These are phyloP conservation scores for Clarireedia hainanense DNA, from an alignment of 2,329 filamentous ascomycete genomes.

Conservation along the genomic window DNA sequence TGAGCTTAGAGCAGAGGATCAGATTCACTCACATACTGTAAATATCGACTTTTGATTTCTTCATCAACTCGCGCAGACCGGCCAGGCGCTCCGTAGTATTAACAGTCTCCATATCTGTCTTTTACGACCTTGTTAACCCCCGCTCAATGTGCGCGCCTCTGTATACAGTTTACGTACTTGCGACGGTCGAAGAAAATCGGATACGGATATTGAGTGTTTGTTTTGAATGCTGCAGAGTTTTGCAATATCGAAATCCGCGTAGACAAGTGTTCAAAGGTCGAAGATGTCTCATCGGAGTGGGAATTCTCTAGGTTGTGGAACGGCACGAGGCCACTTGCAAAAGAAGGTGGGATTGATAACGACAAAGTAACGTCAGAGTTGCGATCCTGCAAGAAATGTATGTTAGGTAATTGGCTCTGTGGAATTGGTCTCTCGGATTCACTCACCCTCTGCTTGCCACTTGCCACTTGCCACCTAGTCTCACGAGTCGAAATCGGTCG, in stretches of 20 bases:
- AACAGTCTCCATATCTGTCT: constrained; percentile 61
- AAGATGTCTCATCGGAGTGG: constrained; percentile 21
- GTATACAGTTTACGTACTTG: constrained; percentile 8
- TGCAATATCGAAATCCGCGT: constrained; percentile 8
- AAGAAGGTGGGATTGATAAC: constrained; percentile 8
- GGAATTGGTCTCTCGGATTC: too few relatives aligned
- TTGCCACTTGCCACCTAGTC: too few relatives aligned
- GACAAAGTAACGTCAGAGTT: background rate
- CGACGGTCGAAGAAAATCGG: constrained; percentile 17
- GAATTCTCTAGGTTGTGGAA: constrained; percentile 6
- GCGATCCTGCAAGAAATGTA: background rate
- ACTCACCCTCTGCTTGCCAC: too few relatives aligned
- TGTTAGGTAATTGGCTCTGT: background rate
- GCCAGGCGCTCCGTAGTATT: constrained; percentile 71
- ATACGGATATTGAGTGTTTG: constrained; percentile 19
- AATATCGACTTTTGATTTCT: constrained; percentile 75
- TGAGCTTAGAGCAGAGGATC: constrained; percentile 9
- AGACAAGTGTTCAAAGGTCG: constrained; percentile 17
- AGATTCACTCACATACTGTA: constrained; percentile 60
- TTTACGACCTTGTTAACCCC: background rate
- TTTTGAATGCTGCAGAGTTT: constrained; percentile 4
- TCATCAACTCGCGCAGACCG: constrained; percentile 78
- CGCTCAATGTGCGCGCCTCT: background rate
- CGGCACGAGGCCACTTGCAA: background rate
- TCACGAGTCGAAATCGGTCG: too few relatives aligned